Conservation (phyloP, 805 yeast species). For the Kodamaea hsintzibuensis region DNA sequence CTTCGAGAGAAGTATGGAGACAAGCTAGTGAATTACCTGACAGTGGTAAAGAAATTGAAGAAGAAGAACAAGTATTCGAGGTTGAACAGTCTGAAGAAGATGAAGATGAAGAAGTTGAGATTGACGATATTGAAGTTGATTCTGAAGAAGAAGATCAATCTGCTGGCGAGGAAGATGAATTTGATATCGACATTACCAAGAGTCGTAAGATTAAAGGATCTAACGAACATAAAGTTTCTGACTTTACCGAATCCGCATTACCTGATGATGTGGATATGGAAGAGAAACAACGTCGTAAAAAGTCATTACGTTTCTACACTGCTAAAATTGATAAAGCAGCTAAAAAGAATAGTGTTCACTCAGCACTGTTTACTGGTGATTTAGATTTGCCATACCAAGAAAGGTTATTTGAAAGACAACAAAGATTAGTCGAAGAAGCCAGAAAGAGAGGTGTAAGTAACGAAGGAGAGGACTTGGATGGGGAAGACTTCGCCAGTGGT, state of each 20-base stretch:
- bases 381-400: constrained; percentile 90
- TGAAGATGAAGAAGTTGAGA: constrained; percentile 21
- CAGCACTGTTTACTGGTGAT: constrained; percentile 71
- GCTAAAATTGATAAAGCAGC: constrained; percentile 90
- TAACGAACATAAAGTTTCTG: constrained; percentile 34
- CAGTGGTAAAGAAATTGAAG: constrained; percentile 13
- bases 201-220: constrained; percentile 48
- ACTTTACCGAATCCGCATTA: constrained; percentile 62
- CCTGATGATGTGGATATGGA: constrained; percentile 83
- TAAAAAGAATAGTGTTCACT: constrained; percentile 57
- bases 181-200: constrained; percentile 52
- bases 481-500: constrained; percentile 49
- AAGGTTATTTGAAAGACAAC: constrained; percentile 86
- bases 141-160: constrained; percentile 18
- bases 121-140: constrained; percentile 21
- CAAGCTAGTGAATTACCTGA: constrained; percentile 63
- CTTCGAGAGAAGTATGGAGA: constrained; percentile 86
- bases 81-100: constrained; percentile 21
- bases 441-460: constrained; percentile 66
- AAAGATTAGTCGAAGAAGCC: constrained; percentile 84
- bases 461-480: constrained; percentile 50
- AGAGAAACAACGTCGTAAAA: constrained; percentile 79
- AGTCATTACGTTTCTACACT: constrained; percentile 90
- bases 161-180: constrained; percentile 31
- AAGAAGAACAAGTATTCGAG: constrained; percentile 21